These are phyloP conservation scores for Venturia nashicola DNA, from an alignment of 2,329 filamentous ascomycete genomes.

Conservation along the genomic window DNA sequence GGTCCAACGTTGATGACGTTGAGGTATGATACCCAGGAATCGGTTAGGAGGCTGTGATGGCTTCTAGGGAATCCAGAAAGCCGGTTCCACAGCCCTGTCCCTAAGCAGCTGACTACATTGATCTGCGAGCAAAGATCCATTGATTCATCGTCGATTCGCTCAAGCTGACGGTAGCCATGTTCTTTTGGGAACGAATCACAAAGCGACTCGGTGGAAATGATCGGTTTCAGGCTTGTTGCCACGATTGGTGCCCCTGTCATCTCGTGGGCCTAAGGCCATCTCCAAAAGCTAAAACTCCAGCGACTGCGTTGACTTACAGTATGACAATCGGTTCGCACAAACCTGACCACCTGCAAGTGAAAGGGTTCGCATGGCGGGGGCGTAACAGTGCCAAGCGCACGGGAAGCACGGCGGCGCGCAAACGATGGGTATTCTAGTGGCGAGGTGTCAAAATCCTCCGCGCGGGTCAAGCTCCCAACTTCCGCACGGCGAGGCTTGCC, in stretches of 20 bases:
- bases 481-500: neutral
- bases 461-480: neutral
- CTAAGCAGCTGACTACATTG: neutral
- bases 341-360: neutral
- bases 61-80: neutral
- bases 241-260: neutral
- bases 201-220: neutral
- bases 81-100: neutral
- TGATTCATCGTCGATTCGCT: constrained; percentile 1
- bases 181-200: neutral
- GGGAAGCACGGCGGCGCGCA: neutral
- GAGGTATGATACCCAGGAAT: neutral
- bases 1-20: neutral
- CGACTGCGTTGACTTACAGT: neutral
- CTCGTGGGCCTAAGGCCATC: neutral
- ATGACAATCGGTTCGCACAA: neutral
- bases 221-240: neutral
- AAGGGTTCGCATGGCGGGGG: neutral
- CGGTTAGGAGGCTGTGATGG: neutral
- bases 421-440: too few relatives aligned
- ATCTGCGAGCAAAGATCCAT: neutral
- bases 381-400: neutral
- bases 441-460: neutral
- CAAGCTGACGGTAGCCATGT: neutral
- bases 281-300: neutral